Evolutionary conservation across 2,329 filamentous ascomycete species (phyloP), one percentile per base, ranked within the genome.

Genomic region (Sordariomycetes sp.): DNA sequence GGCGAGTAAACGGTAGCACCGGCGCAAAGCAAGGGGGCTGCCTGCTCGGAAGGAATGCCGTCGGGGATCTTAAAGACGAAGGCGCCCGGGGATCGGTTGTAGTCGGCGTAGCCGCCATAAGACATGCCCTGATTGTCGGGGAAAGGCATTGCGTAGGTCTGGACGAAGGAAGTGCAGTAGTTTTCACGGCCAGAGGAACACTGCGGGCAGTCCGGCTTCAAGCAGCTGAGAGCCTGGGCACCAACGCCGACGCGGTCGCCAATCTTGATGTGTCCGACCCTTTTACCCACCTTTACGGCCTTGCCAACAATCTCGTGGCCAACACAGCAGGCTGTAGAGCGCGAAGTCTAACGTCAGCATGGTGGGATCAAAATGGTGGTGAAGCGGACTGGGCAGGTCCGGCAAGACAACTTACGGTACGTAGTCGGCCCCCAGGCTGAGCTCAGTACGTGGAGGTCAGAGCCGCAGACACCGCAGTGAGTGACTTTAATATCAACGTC

Each of bases 1-100:
- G 82, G 81, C 9, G 67, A 64, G 50, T 68, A 86, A 6, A 79
- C 63, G 0, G 82, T 86, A 21, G 85, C 68, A 11, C 82, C 81
- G 16, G 70, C 82, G 47, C 82, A 86, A 26, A 86, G 63, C 70
- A 86, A 75, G 4, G 81, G 79, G 14, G 80, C 66, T 8, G 63
- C 61, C 33, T 57, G 42, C 34, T 59, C 63, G 3, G 55, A 56
- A 3, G 50, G 44, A 5, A 69, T 38, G 3, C 51, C 53, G 10
- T 62, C 56, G n/a, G 64, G 64, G 31, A 69, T 64, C 45, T 61
- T 63, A 42, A 69, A 42, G 15, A 61, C 61, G 38, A 82, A 84
- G 39, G 53, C 52, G 8, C 48, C 51, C 6, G 8, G 15, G 10
- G 27, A 10, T 4, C 34, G 34, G 21, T 31, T 18, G 20, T 36